Percentiles rank a stretch among this genome's conserved stretches.
Conservation (phyloP, 2,329 filamentous ascomycete species). For the Botrytis medusae region DNA sequence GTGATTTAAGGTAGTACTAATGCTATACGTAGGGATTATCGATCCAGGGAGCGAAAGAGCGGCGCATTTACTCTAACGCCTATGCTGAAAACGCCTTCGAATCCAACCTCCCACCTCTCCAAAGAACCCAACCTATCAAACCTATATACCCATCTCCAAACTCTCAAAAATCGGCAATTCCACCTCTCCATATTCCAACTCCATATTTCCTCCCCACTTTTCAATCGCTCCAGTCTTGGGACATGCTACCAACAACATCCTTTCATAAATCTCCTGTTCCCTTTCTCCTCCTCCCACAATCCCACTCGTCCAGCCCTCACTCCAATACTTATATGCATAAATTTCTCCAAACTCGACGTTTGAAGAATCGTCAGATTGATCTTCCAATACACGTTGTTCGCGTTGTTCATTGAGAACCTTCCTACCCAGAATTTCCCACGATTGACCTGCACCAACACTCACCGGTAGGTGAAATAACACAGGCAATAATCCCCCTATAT, state of each 20-base stretch:
- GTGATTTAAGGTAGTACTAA: neutral
- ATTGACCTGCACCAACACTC: conserved; percentile 22
- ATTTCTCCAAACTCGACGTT: neutral
- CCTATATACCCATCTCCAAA: neutral
- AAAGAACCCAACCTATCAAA: neutral
- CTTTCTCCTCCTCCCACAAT: neutral
- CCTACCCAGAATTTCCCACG: neutral
- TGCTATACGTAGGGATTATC: too few species aligned
- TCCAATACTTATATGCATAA: neutral
- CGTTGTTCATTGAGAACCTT: neutral
- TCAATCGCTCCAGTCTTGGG: neutral
- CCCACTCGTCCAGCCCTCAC: neutral
- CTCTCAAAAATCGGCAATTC: neutral
- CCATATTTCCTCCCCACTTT: neutral
- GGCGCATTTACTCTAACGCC: neutral
- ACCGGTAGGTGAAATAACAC: conserved; percentile 17
- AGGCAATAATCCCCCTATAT: conserved; percentile 23
- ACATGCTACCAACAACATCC: conserved; percentile 20
- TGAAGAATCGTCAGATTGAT: neutral
- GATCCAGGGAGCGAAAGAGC: neutral
- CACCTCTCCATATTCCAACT: neutral
- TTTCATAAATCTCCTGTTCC: conserved; percentile 16
- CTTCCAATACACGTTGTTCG: neutral
- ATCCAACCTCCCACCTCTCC: too few species aligned
- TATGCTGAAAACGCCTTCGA: neutral